phyloP scores from a whole-genome alignment of 331 rosid genomes.

The Phaseolus coccineus region DNA sequence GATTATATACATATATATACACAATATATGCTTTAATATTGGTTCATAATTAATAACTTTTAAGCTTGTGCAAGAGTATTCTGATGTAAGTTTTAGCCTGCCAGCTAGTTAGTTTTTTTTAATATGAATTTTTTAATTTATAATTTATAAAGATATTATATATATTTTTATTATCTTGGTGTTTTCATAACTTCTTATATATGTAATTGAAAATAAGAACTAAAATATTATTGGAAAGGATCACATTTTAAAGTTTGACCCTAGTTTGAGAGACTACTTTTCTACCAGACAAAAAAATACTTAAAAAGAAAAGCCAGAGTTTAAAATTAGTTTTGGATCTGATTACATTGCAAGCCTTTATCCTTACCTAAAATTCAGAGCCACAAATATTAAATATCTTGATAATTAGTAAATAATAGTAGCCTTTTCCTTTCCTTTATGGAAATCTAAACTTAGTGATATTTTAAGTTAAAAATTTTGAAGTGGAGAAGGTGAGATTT shows the following conservation, averaged over 20 bases:
- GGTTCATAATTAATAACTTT: neutral
- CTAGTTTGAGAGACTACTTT: neutral
- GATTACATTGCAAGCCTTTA: neutral
- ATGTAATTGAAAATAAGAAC: neutral
- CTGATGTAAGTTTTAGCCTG: neutral
- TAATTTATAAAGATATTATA: neutral
- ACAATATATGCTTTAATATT: neutral
- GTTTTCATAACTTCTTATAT: neutral
- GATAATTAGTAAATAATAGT: neutral
- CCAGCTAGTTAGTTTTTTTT: neutral
- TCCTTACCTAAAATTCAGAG: constrained; percentile 31
- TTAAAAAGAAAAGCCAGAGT: neutral
- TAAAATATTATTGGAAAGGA: no score
- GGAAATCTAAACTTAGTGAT: neutral
- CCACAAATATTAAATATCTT: neutral
- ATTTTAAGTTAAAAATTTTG: neutral
- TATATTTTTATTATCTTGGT: constrained; percentile 1
- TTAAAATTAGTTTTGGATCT: constrained; percentile 6
- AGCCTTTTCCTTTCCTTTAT: neutral
- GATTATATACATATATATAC: neutral
- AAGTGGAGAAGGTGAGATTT: constrained; percentile 1
- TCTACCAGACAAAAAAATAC: neutral
- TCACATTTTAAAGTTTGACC: neutral
- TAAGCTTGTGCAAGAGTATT: neutral
- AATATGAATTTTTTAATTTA: neutral